Evolutionary conservation across 495 filamentous ascomycete genomes (phyloP).

Genomic region (Staphylotrichum longicolle): DNA sequence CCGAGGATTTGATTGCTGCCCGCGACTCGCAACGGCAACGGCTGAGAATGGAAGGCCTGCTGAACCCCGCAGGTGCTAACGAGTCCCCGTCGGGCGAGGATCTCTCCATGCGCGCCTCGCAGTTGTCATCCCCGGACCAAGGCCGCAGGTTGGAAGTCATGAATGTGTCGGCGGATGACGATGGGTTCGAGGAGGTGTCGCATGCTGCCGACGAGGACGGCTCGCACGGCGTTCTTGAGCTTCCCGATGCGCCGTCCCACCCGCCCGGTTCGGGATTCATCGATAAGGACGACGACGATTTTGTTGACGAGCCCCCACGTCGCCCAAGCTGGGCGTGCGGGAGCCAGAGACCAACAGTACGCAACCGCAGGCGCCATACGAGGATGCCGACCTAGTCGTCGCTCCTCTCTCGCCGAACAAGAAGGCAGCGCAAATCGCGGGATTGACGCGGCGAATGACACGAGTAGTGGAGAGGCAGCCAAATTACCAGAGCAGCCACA

Average conservation of each 20-base stretch:
- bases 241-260: slow-evolving; percentile 43
- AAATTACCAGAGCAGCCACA: not conserved
- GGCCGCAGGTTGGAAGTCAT: slow-evolving; percentile 64
- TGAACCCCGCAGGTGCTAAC: slow-evolving; percentile 34
- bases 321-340: slow-evolving; percentile 49
- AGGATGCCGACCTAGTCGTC: slow-evolving; percentile 48
- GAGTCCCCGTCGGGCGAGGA: slow-evolving; percentile 39
- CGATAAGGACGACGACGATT: slow-evolving; percentile 61
- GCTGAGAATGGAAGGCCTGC: slow-evolving; percentile 67
- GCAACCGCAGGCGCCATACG: slow-evolving; percentile 33
- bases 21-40: slow-evolving; percentile 80
- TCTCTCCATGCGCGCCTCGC: slow-evolving; percentile 47
- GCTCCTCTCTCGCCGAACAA: slow-evolving; percentile 52
- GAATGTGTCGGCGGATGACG: slow-evolving; percentile 74
- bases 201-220: slow-evolving; percentile 65
- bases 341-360: slow-evolving; percentile 37
- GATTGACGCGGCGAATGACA: not conserved
- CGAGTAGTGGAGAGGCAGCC: not conserved
- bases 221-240: slow-evolving; percentile 49
- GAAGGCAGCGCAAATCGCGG: slow-evolving; percentile 19
- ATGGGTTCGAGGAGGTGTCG: slow-evolving; percentile 91
- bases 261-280: slow-evolving; percentile 41
- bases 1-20: slow-evolving; percentile 78
- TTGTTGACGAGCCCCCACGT: slow-evolving; percentile 67
- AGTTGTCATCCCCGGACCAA: slow-evolving; percentile 49